Conservation (phyloP, 805 yeast species). For the Yarrowia alimentaria region DNA sequence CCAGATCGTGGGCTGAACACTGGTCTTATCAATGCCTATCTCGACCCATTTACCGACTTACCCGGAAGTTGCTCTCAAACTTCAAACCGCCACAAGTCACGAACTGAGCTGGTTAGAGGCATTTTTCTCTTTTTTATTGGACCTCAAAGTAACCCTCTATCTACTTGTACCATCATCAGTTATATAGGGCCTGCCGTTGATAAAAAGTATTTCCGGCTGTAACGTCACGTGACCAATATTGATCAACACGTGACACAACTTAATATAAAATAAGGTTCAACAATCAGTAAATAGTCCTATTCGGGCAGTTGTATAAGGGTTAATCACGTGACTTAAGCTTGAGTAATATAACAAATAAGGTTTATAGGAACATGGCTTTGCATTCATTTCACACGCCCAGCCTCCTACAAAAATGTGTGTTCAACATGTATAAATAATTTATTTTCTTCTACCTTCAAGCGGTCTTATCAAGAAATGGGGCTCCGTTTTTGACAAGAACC, state of each 20-base stretch:
- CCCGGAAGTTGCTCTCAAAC: constrained; percentile 28
- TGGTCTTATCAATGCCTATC: no score
- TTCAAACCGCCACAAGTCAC: not conserved
- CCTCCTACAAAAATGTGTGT: no score
- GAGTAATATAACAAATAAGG: not conserved
- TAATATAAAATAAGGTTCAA: not conserved
- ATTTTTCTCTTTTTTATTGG: no score
- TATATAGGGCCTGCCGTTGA: not conserved
- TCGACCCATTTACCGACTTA: not conserved
- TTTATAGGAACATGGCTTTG: not conserved
- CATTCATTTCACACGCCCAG: no score
- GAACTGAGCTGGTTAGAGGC: no score
- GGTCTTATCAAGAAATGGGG: constrained; percentile 35
- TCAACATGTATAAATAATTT: no score
- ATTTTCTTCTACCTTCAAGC: no score
- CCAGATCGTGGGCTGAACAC: no score
- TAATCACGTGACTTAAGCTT: not conserved
- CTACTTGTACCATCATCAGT: no score
- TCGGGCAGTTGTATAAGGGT: not conserved
- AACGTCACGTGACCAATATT: not conserved
- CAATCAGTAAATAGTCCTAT: not conserved
- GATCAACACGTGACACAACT: no score
- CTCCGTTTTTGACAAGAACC: constrained; percentile 49
- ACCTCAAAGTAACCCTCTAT: no score
- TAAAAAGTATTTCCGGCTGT: not conserved